Evolutionary conservation across 2,329 filamentous ascomycete genomes (phyloP), one percentile per base, ranked within the genome.

Genomic region (Aspergillus viridinutans): DNA sequence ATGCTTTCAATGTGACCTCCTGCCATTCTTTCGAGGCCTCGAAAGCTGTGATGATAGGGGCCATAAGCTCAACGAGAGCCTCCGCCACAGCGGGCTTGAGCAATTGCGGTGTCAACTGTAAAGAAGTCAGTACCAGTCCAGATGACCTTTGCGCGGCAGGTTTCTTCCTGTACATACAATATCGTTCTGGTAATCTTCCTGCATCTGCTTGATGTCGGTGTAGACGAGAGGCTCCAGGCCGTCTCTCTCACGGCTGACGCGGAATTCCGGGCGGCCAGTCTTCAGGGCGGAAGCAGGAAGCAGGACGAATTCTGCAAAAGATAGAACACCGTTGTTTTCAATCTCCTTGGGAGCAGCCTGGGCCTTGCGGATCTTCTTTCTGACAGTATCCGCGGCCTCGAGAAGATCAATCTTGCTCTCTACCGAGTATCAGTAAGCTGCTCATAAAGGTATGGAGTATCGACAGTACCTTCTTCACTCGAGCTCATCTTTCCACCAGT

Each of bases 341-440:
- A 90, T 81, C 26, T 88, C 81, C 68, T 86, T 85, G 32, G 92
- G 92, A 17, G 85, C 84, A 23, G 89, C 90, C 61, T 88, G 85
- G 0, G 93, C 92, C 75, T 97, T 97, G 70, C 87, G 87, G 53
- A 96, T 80, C 81, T 96, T 96, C 80, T 89, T 91, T 64, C 82
- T 79, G 14, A 97, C 88, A 1, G 78, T 76, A 0, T 95, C 90
- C 0, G 89, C 79, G 0, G 83, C 64, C 69, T 97, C 94, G 20
- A 97, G 83, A n/a, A 97, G 81, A 70, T 97, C 94, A 63, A 97
- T 71, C 65, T 90, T 88, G 58, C 85, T 83, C 21, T 80, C 74
- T 75, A 61, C 56, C 45, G 1, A 14, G 14, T 6, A 9, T 61
- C 57, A 58, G 32, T 32, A 40, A 28, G 20, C 38, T 7, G 6